Evolutionary conservation across 1,284 basidiomycete genomes (phyloP).

Genomic region (Hymenochaete sp.): DNA sequence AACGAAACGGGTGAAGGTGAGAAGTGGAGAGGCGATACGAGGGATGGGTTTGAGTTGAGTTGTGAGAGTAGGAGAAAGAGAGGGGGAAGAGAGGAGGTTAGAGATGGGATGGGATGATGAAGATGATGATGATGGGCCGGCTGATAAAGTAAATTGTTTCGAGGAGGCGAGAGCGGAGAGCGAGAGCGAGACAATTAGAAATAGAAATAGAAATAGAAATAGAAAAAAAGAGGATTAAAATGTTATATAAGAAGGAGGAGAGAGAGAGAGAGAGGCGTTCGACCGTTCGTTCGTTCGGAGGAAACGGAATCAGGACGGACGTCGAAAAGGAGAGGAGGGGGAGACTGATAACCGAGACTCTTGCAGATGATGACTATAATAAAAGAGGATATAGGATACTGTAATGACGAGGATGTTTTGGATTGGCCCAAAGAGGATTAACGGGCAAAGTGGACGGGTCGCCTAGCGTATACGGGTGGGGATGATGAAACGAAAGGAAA

Average conservation of each 20-base stretch:
- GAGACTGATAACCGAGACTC: too few relatives aligned
- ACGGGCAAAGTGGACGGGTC: too few relatives aligned
- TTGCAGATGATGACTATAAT: too few relatives aligned
- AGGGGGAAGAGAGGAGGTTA: neutral
- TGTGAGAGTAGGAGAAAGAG: neutral
- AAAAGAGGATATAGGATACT: too few relatives aligned
- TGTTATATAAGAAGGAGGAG: neutral
- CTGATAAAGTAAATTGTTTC: too few relatives aligned
- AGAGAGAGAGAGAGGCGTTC: neutral
- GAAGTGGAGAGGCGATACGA: too few relatives aligned
- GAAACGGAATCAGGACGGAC: too few relatives aligned
- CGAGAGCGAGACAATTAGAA: neutral
- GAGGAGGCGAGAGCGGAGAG: neutral
- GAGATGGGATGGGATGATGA: neutral
- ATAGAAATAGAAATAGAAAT: neutral
- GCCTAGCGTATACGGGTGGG: neutral
- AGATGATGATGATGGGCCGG: neutral
- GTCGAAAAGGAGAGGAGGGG: too few relatives aligned
- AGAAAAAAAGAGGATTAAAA: constrained; percentile 3
- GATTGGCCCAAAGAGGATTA: too few relatives aligned
- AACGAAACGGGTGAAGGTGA: neutral
- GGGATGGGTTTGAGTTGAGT: too few relatives aligned
- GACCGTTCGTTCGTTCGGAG: too few relatives aligned
- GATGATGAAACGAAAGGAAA: neutral
- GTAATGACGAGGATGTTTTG: too few relatives aligned